These are phyloP conservation scores for Discostella pseudostelligera DNA, from an alignment of 108 stramenopile genomes.

Conservation along the genomic window DNA sequence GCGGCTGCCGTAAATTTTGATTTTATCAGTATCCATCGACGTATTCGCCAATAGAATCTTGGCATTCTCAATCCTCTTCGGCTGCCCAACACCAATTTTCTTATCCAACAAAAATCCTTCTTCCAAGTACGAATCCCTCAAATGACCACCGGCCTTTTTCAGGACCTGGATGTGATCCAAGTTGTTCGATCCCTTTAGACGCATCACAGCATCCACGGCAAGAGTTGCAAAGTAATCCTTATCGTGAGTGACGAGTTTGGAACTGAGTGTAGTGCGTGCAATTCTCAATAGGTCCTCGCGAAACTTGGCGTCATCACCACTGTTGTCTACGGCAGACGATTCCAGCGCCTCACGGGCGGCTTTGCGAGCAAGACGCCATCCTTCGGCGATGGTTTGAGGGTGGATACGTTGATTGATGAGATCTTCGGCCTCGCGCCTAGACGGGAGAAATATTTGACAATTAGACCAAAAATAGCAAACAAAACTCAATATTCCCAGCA, in stretches of 20 bases:
- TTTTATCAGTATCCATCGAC: slow-evolving; percentile 99
- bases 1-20: slow-evolving; percentile 99
- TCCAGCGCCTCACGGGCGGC: slow-evolving; percentile 87
- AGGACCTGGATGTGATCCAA: slow-evolving; percentile 97
- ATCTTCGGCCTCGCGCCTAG: slow-evolving; percentile 91
- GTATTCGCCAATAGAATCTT: slow-evolving; percentile 99
- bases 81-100: slow-evolving; percentile 96
- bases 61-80: slow-evolving; percentile 92
- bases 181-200: slow-evolving; percentile 90
- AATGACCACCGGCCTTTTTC: slow-evolving; percentile 94
- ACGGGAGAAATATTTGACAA: background rate
- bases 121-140: slow-evolving; percentile 96
- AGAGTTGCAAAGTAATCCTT: slow-evolving; percentile 97
- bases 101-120: slow-evolving; percentile 98
- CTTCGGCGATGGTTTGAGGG: slow-evolving; percentile 97
- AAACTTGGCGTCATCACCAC: slow-evolving; percentile 62
- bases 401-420: slow-evolving; percentile 94
- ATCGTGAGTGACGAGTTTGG: slow-evolving; percentile 95
- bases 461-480: too few species aligned
- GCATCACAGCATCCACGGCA: slow-evolving; percentile 96
- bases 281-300: slow-evolving; percentile 91
- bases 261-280: slow-evolving; percentile 94
- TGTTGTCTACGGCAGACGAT: slow-evolving; percentile 55
- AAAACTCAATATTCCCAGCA: too few species aligned
- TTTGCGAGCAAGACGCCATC: slow-evolving; percentile 93